Evolutionary conservation across 306 rosid genomes (phyloP), one percentile per base, ranked within the genome.

Genomic region (Nissolia schottii): DNA sequence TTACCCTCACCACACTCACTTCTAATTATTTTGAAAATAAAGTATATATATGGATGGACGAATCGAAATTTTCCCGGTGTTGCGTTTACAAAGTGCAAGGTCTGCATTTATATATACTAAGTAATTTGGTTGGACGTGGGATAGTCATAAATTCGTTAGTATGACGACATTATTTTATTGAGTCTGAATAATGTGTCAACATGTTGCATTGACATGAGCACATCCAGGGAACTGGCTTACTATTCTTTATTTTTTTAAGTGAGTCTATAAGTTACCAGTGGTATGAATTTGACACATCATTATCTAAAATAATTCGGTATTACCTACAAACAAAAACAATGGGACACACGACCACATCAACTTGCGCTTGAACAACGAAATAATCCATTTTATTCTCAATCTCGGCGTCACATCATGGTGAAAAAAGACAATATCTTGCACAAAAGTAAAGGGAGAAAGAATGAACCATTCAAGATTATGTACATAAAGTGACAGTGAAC

Each of bases 81-180:
- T 2, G 28, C 49, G 14, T 37, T 24, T 19, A 61, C 1, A 31
- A 25, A 7, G 12, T 9, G 10, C 62, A 23, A 11, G 31, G 40
- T 51, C 45, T 7, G 11, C 5, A 23, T 59, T 3, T 66, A 20
- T 64, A 66, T 70, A 32, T 65, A 27, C 10, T 24, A 11, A 1
- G 3, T n/a, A 18, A 27, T 27, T 5, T 31, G 18, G n/a, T 25
- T 63, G 45, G 56, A 41, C 41, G 38, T 14, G 62, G 64, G 55
- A 37, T 84, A 71, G 9, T 6, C 4, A n/a, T 80, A 4, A 4
- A 15, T 15, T 75, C 81, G 81, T 43, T 64, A 78, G 2, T 27
- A 82, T 87, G 92, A 67, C 92, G 75, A 87, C 89, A 87, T 67
- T 3, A 14, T 46, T 2, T 23, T 58, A 11, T 16, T 32, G 5